Evolutionary conservation across 495 filamentous ascomycete species (phyloP), one percentile per base, ranked within the genome.

Genomic region (Penicillium waksmanii): DNA sequence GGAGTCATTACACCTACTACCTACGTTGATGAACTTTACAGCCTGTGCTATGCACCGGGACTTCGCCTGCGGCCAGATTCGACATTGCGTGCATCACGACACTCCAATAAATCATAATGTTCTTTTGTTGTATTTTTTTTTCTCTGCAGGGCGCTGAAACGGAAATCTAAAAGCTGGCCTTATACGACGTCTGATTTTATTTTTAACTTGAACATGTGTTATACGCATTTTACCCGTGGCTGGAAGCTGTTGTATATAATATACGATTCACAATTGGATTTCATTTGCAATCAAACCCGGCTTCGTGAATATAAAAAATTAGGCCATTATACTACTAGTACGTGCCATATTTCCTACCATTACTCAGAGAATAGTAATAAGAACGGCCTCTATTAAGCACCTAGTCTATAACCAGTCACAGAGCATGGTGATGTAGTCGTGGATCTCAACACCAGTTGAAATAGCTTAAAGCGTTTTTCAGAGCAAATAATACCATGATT

Each of bases 11-110:
- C 58, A 13, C 62, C 65, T 3, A 23, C 55, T 6, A 77, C 70
- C 9, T 80, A 74, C 50, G 76, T 80, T 18, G 77, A 80, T 62
- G 76, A 80, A 46, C 59, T 80, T 36, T 78, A 78, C 63, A 73
- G 73, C 46, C 68, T 78, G 33, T 80, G 76, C 52, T 75, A 75
- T 59, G 62, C 72, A 7, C 72, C 70, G 18, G 70, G 73, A 0
- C 68, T 77, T 6, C 67, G 75, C 10, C 34, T 76, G 43, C 60
- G 72, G 9, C 65, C 70, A 12, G 66, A 75, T 53, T 56, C 69
- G 10, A 55, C 55, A 1, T 64, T 71, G 21, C 57, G 56, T 23
- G 12, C 18, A 10, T 11, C 21, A 27, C 47, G 15, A 0, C 57
- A 49, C 27, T 44, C 40, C 9, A 47, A 57, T 19, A 40, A 10